Percentiles rank a stretch among this genome's conserved stretches.
Conservation (phyloP, 257 asterid genomes). For the Fraxinus cuspidata region DNA sequence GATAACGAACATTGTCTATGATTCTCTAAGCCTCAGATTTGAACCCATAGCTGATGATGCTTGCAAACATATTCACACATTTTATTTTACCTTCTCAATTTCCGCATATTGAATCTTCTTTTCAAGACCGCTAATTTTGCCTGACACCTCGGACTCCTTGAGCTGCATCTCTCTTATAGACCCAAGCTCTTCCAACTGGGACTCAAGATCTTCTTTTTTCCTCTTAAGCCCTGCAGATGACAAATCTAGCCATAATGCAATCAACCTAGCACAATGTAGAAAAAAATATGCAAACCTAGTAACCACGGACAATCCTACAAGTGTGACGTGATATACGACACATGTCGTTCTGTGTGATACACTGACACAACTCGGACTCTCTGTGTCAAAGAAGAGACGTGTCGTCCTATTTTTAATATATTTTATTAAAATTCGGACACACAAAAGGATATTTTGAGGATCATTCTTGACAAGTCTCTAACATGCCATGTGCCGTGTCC, state of each 20-base stretch:
- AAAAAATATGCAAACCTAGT: slow-evolving; percentile 44
- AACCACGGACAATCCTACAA: neutral
- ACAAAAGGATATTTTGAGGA: neutral
- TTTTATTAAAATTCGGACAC: neutral
- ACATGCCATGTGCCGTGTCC: neutral
- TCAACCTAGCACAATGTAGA: slow-evolving; percentile 14
- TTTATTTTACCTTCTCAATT: slow-evolving; percentile 74
- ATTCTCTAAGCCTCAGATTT: neutral
- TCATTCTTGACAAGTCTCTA: neutral
- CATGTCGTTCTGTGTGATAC: neutral
- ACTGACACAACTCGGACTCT: neutral
- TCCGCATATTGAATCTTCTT: slow-evolving; percentile 96
- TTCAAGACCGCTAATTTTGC: slow-evolving; percentile 92
- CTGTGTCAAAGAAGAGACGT: neutral
- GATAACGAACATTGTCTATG: neutral
- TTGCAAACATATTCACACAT: neutral
- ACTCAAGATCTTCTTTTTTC: slow-evolving; percentile 79
- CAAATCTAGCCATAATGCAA: slow-evolving; percentile 28
- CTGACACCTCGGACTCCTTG: slow-evolving; percentile 94
- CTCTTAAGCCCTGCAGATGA: slow-evolving; percentile 70
- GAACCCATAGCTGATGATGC: neutral
- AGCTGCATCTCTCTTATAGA: slow-evolving; percentile 98
- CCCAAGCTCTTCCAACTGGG: slow-evolving; percentile 86
- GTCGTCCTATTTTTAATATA: neutral
- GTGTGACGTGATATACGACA: neutral